Percentiles rank a stretch among this genome's conserved stretches.
Evolutionary conservation across 805 yeast species (phyloP).

Genomic region (Yarrowia osloensis): DNA sequence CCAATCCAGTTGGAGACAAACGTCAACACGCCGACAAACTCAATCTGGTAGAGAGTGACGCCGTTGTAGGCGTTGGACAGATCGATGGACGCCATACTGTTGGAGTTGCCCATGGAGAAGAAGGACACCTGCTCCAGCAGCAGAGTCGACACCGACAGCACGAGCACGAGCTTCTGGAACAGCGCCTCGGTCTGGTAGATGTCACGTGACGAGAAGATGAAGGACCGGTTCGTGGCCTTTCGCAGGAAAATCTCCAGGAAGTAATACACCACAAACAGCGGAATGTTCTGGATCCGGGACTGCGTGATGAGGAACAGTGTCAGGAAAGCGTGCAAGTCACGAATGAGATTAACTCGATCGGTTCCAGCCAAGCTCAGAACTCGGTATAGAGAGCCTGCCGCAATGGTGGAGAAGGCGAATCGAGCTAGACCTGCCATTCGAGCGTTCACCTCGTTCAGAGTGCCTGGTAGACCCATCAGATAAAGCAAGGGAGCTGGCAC

Average conservation of each 20-base stretch:
- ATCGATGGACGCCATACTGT: constrained; percentile 88
- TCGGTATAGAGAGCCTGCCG: constrained; percentile 34
- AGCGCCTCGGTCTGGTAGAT: constrained; percentile 21
- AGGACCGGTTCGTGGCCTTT: constrained; percentile 30
- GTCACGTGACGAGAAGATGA: constrained; percentile 15
- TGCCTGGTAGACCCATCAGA: constrained; percentile 31
- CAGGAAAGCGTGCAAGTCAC: constrained; percentile 20
- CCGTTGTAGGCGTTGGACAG: constrained; percentile 93
- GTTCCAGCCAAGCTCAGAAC: background rate
- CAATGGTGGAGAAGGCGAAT: constrained; percentile 38
- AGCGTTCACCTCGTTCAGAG: constrained; percentile 31
- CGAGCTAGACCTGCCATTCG: constrained; percentile 38
- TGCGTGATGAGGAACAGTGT: constrained; percentile 55
- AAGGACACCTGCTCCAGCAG: constrained; percentile 74
- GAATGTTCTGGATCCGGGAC: constrained; percentile 56
- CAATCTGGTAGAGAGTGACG: constrained; percentile 64
- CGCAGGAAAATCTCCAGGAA: constrained; percentile 34
- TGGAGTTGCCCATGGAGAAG: constrained; percentile 87
- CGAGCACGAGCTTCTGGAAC: constrained; percentile 33
- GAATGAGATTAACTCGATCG: background rate
- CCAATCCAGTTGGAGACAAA: constrained; percentile 83
- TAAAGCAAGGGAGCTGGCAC: constrained; percentile 47
- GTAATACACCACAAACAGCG: constrained; percentile 51
- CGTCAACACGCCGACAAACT: constrained; percentile 74
- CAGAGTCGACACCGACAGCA: constrained; percentile 46